Base-by-base conservation (phyloP, 208 protist species). In the Leptomonas seymouri region DNA sequence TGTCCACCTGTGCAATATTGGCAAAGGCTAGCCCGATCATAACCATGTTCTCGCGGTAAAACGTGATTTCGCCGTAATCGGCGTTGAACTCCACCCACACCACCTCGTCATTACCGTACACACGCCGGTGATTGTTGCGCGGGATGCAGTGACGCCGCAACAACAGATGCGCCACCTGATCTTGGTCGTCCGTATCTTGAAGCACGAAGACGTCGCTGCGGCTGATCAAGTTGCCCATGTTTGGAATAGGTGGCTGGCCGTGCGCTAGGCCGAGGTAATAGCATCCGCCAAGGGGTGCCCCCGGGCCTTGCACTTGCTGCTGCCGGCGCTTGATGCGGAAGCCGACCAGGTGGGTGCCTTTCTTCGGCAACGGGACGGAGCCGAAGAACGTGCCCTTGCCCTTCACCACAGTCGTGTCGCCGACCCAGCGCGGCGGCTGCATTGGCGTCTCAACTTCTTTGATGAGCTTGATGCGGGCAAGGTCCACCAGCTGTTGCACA, bases 1-100 rank as follows among this genome's bases (percentile, higher is more conserved):
- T 78, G 67, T 94, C 86, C 8, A 82, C 75, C 46, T 66, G 68
- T 12, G 82, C 71, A 59, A 97, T 85, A 57, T 91, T 93, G 28
- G 82, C 84, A 74, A 97, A 97, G 7, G 87, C 93, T 25, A 94
- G 80, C 9, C 93, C 93, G 56, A 94, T 94, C 42, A 90, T 78
- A 11, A 83, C 55, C 85, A 94, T 94, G 36, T 89, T 83, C 25
- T 94, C 90, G n/a, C 93, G 79, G 71, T 93, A 97, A 50, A 91
- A 95, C 48, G 81, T 86, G 49, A 95, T 93, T 48, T 95, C 87
- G 34, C 93, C 90, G 23, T 80, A 57, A 58, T 94, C 93, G 0
- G 90, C 86, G 69, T 97, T 94, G n/a, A 91, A 82, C 75, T 97
- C 87, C 3, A 97, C 79, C 90, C 93, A 97, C 12, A 97, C 85